Conservation (phyloP, 2,329 filamentous ascomycete species). For the Beauveria brongniartii region DNA sequence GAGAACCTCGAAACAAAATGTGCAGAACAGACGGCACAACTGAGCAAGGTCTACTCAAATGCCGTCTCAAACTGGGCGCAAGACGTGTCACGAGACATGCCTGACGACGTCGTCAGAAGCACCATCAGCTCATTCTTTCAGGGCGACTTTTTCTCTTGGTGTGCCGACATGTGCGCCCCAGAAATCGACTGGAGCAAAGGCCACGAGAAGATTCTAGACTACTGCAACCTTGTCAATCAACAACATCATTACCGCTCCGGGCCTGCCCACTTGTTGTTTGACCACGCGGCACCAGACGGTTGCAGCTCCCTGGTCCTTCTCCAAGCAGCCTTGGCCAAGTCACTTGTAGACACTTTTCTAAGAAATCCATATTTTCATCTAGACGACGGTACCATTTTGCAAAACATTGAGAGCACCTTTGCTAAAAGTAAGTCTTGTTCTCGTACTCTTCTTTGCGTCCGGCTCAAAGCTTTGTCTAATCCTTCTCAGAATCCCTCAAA, state of each 20-base stretch:
- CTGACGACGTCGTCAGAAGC: background rate
- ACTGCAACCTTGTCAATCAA: background rate
- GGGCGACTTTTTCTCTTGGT: background rate
- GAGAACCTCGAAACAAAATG: background rate
- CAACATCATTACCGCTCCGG: background rate
- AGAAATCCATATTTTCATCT: background rate
- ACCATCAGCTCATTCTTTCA: background rate
- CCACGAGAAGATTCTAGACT: rapidly evolving
- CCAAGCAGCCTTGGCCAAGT: background rate
- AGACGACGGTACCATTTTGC: rapidly evolving
- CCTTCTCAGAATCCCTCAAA: background rate
- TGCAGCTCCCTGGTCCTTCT: background rate
- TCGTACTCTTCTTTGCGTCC: background rate
- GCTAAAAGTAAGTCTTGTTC: background rate
- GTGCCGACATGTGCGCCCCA: background rate
- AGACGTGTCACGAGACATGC: slow-evolving; percentile 2
- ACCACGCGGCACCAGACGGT: background rate
- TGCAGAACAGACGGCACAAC: background rate
- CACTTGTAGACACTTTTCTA: background rate
- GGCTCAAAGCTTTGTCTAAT: background rate
- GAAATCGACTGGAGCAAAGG: background rate
- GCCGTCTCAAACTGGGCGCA: background rate
- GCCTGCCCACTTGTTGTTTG: background rate
- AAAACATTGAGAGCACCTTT: background rate
- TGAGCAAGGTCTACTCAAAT: background rate